Evolutionary conservation across 108 stramenopile genomes (phyloP), one percentile per base, ranked within the genome.

Genomic region (Pseudonitzschia multiseries): DNA sequence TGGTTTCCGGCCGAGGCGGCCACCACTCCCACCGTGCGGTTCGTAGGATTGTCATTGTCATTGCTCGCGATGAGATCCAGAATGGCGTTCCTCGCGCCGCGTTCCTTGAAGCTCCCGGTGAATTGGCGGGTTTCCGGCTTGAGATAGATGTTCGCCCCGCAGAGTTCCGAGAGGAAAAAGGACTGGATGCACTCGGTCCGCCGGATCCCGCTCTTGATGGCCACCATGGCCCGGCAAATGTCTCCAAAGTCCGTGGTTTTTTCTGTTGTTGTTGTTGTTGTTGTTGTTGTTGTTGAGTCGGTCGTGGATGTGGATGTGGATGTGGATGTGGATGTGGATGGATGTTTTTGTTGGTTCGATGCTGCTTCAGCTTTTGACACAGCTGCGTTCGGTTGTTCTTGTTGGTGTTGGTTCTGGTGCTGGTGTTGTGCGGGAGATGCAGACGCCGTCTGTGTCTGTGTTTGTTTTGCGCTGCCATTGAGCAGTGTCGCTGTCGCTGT

Each of bases 91-190:
- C 98, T 70, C 0, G 97, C 98, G 8, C 98, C 98, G 8, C 98
- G 90, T 81, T 99, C 98, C 73, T 99, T 99, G 83, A 99, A 99
- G 10, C 88, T 90, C 2, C 98, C 98, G 4, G 98, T 99, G 71
- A 95, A 95, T 81, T 93, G 90, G 60, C 85, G 85, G 60, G 91
- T 87, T 74, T 96, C 95, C 26, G 85, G 82, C 79, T 96, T 96
- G 51, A 96, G 81, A 51, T 77, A 96, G 18, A 96, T 79, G 62
- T 92, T 89, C 26, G 88, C 88, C n/a, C 89, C 91, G 12, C 89
- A 81, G 15, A 92, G 59, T 78, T 96, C 90, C 22, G 85, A 86
- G 6, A 96, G 78, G 56, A 91, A 93, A 68, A 81, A 83, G 3
- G 84, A 86, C 65, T 88, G 84, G 46, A 75, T 71, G 72, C 84